Evolutionary conservation across 345 rosid species (phyloP).

Genomic region (Lepidium aucheri): DNA sequence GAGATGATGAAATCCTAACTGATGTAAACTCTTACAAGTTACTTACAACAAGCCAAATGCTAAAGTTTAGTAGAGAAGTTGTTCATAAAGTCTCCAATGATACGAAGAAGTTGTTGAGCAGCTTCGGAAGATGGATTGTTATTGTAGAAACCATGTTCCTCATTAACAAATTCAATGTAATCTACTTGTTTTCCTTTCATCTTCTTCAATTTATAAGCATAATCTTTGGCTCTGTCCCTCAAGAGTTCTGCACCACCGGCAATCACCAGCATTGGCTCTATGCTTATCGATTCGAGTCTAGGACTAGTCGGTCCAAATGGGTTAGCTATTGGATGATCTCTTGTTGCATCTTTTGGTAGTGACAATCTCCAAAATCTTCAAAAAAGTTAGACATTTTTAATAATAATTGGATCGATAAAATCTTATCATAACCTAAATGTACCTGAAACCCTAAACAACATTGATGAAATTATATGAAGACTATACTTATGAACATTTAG

Average conservation of each 20-base stretch:
- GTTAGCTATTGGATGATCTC: conserved; percentile 72
- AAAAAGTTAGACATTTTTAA: not conserved
- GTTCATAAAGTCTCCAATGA: conserved; percentile 37
- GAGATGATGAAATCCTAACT: not conserved
- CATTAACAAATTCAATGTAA: conserved; percentile 51
- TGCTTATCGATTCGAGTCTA: conserved; percentile 30
- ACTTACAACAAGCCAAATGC: conserved; percentile 15
- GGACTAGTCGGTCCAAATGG: conserved; percentile 70
- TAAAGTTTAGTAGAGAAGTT: conserved; percentile 18
- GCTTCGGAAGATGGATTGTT: conserved; percentile 46
- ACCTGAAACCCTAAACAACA: no score
- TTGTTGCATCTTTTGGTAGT: conserved; percentile 52
- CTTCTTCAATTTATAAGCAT: conserved; percentile 43
- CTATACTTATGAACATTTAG: no score
- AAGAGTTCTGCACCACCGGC: conserved; percentile 56
- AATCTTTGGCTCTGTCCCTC: conserved; percentile 65
- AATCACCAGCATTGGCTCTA: conserved; percentile 60
- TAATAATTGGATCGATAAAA: no score
- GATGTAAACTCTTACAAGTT: not conserved
- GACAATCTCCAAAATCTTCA: conserved; percentile 85
- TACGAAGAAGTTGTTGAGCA: conserved; percentile 29
- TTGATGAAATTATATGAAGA: no score
- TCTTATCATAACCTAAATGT: no score
- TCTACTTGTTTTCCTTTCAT: conserved; percentile 46
- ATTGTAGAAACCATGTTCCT: conserved; percentile 67